Base-by-base conservation (phyloP, 768 basidiomycete species). In the Tylopilus intermedius region DNA sequence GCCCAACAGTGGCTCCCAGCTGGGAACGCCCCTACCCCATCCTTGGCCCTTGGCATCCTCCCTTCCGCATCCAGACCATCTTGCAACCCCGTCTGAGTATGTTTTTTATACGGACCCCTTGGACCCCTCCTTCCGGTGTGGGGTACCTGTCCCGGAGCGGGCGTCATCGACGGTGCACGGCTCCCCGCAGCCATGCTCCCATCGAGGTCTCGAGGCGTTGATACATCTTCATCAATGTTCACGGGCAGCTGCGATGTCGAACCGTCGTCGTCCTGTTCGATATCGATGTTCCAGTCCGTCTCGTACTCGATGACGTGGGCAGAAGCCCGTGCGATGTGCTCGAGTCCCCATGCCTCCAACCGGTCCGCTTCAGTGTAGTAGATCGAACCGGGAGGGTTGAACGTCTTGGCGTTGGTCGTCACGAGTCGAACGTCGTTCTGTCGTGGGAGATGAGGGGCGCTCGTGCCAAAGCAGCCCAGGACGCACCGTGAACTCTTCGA, bases 261-360 rank as follows among this genome's bases (percentile, higher is more conserved):
- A 2, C 58, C 63, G 3, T 70, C 73, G 9, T 74, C 85, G 38
- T 86, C 87, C 33, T 78, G 79, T 61, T 88, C 88, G 8, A 86
- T 72, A 48, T 91, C 88, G 52, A 90, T 84, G 59, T 87, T 89
- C 88, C 88, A 90, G 64, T 89, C 85, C 1, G 84, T 82, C 70
- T 90, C 88, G 63, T 84, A 86, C 51, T 90, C 87, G 52, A 90
- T 88, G 39, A 90, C 88, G 14, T 82, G 86, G 0, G 80, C 72
- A 2, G 86, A 75, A 0, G 84, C 85, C 57, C 83, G 84, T 43
- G 78, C 64, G 60, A 91, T 88, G 57, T 87, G 86, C 7, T 90
- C 87, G 13, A 87, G 72, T 1, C 79, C 86, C 79, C 81, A 90
- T 0, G 65, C 56, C 58, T 89, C 86, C 26, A 91, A 76, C 38